Evolutionary conservation across 768 basidiomycete species (phyloP).

Genomic region (Lactarius psammicola): DNA sequence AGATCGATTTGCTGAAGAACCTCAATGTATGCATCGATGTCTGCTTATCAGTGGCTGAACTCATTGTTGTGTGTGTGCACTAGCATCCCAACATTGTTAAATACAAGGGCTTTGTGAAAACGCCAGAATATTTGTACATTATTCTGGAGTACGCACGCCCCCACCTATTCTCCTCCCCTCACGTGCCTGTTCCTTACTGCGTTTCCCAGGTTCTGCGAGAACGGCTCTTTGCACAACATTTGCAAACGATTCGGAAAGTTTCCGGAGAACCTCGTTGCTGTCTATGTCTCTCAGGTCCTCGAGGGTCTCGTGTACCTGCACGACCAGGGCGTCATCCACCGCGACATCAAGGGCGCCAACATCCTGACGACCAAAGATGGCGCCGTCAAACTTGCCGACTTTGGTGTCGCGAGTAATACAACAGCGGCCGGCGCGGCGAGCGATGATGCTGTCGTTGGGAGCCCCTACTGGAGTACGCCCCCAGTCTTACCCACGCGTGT

Average conservation of each 20-base stretch:
- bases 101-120: constrained; percentile 97
- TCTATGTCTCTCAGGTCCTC: constrained; percentile 95
- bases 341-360: constrained; percentile 99
- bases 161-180: not conserved
- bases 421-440: constrained; percentile 63
- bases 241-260: constrained; percentile 98
- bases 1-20: constrained; percentile 97
- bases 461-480: constrained; percentile 90
- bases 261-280: constrained; percentile 92
- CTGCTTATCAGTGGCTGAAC: constrained; percentile 1
- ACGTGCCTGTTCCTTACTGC: not conserved
- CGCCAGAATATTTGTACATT: constrained; percentile 91
- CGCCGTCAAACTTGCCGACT: constrained; percentile 97
- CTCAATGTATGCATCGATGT: constrained; percentile 61
- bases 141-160: constrained; percentile 78
- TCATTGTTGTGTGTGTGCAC: not conserved
- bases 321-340: constrained; percentile 98
- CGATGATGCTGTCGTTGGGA: constrained; percentile 93
- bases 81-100: constrained; percentile 98
- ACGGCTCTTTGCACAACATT: constrained; percentile 93
- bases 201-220: constrained; percentile 82
- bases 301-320: constrained; percentile 96
- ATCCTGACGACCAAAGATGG: constrained; percentile 99
- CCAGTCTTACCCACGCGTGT: not conserved
- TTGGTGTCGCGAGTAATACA: constrained; percentile 87